Percentiles rank a stretch among this genome's conserved stretches.
Conservation (phyloP, 202 grass and related monocot genomes). For the Digitaria exilis region DNA sequence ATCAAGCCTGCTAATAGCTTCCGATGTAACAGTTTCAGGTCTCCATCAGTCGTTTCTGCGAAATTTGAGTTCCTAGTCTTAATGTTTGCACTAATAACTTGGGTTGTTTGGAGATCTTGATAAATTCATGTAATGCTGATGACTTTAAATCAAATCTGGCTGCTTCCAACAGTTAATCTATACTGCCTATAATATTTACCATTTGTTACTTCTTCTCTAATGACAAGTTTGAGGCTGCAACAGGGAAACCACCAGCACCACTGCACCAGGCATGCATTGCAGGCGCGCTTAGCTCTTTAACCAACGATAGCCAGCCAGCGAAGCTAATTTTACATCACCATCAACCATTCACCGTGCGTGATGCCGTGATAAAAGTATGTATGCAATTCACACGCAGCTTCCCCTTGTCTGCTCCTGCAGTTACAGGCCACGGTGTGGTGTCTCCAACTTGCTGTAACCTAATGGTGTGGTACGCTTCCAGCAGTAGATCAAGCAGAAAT, state of each 20-base stretch:
- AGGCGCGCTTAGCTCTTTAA: no score
- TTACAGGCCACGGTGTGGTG: neutral
- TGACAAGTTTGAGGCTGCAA: neutral
- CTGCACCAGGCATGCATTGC: no score
- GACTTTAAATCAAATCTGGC: neutral
- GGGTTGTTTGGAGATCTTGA: neutral
- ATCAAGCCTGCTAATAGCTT: neutral
- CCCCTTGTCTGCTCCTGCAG: slow-evolving; percentile 16
- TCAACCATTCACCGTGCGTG: neutral
- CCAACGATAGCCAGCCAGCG: neutral
- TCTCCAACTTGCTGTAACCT: neutral
- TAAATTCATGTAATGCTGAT: neutral
- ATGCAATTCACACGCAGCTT: neutral
- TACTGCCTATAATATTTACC: neutral
- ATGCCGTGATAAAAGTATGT: no score
- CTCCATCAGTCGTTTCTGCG: neutral
- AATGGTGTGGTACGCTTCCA: neutral
- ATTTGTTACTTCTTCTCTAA: neutral
- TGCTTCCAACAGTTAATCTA: neutral
- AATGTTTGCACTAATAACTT: neutral
- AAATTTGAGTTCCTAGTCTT: neutral
- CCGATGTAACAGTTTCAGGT: neutral
- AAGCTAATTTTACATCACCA: neutral
- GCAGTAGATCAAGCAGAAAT: slow-evolving; percentile 10
- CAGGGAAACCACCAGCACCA: neutral